Evolutionary conservation across 805 yeast genomes (phyloP).

Genomic region (Tetrapisispora nanseiensis): DNA sequence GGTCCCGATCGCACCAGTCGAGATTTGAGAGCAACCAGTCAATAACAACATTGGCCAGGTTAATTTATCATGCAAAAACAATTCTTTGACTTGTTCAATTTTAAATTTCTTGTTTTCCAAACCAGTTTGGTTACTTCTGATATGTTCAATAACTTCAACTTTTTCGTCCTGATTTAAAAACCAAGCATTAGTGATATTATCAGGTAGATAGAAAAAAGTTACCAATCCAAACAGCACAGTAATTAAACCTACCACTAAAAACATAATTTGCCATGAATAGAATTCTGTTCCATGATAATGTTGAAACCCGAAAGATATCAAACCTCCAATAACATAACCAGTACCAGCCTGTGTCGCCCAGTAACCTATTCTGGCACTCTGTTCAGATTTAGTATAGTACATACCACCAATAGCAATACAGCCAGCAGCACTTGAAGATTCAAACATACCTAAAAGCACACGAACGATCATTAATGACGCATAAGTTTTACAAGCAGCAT

Average conservation of each 20-base stretch:
- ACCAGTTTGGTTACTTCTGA: slow-evolving; percentile 43
- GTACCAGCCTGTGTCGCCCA: slow-evolving; percentile 53
- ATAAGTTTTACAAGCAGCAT: slow-evolving; percentile 43
- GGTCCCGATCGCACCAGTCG: slow-evolving; percentile 44
- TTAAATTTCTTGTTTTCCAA: slow-evolving; percentile 40
- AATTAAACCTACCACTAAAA: slow-evolving; percentile 44
- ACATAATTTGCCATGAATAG: slow-evolving; percentile 54
- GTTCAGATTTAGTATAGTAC: slow-evolving; percentile 50
- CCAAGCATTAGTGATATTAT: slow-evolving; percentile 35
- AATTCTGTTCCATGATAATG: slow-evolving; percentile 36
- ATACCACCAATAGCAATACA: slow-evolving; percentile 48
- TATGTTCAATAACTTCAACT: slow-evolving; percentile 38
- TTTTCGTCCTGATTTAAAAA: slow-evolving; percentile 35
- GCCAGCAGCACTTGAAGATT: slow-evolving; percentile 47
- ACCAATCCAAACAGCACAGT: slow-evolving; percentile 42
- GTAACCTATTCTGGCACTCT: slow-evolving; percentile 42
- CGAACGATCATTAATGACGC: slow-evolving; percentile 48
- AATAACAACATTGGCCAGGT: slow-evolving; percentile 43
- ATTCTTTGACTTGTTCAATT: slow-evolving; percentile 37
- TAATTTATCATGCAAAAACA: slow-evolving; percentile 36
- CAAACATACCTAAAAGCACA: slow-evolving; percentile 44
- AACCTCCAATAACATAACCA: slow-evolving; percentile 38
- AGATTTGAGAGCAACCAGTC: slow-evolving; percentile 38
- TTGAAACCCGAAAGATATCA: slow-evolving; percentile 44
- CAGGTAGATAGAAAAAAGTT: slow-evolving; percentile 39